Evolutionary conservation across 768 basidiomycete species (phyloP), one percentile per base, ranked within the genome.

Genomic region (Leccinum broughii): DNA sequence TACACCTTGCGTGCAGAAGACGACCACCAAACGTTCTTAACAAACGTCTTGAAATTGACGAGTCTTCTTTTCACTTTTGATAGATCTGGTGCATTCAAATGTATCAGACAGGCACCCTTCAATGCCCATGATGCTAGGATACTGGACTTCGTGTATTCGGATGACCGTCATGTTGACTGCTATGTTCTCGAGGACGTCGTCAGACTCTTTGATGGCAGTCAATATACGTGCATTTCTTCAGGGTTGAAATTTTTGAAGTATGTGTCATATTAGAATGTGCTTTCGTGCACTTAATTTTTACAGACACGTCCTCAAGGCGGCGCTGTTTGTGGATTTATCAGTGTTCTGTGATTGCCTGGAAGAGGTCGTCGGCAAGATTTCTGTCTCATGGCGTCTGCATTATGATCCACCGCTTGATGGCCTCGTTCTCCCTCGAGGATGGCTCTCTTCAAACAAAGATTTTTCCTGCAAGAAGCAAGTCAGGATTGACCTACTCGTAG

Each of bases 291-390:
- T 60, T 28, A 66, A 1, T 13, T 49, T 22, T 39, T 37, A 13
- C 56, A 87, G 86, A 24, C 80, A 83, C 56, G 61, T 86, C 15
- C 57, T 84, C n/a, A 62, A 72, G 3, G 63, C 65, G 1, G 52
- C 56, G 4, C 60, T 85, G 4, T 68, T 63, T 4, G 72, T 86
- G 20, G 77, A 86, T 44, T 70, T 82, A 26, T 73, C 75, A 22
- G 74, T 81, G 9, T 68, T 88, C 3, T 87, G 84, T 57, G 77
- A 82, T 56, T 70, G 81, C 49, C 60, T 85, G 17, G 87, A 89
- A 46, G 69, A 70, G 10, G 66, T 88, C 2, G 79, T 81, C 51
- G 75, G 75, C 7, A 75, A 74, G 14, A 64, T 78, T 5, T 71
- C 82, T 5, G 56, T 87, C 2, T 73, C 75, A 1, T 65, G 67